Base-by-base conservation (phyloP, 306 rosid genomes). In the Cucumis sativus region DNA sequence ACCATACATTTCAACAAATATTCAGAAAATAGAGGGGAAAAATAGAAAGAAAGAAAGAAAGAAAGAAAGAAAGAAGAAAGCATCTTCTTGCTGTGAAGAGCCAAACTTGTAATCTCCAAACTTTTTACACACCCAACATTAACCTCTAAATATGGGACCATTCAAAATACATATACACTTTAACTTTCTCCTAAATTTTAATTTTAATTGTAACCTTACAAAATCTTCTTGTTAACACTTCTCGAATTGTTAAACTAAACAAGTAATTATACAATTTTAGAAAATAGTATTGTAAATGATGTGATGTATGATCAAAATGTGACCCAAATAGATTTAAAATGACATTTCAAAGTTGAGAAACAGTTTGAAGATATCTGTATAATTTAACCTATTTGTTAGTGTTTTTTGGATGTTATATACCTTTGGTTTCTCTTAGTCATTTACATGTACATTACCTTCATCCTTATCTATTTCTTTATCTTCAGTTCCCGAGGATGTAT, bases 381-480 rank as follows among this genome's bases (percentile, higher is more conserved):
- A 47, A 3, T 47, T 47, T 15, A 52, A 52, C 2, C 20, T 52
- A 15, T 16, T 16, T 1, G 2, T 66, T 18, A 66, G 18, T 66
- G 15, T 8, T 3, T n/a, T 37, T 15, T 67, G 45, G 10, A 39
- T 67, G 43, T 30, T 35, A 40, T 63, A 16, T 63, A 15, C 30
- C 6, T 40, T 68, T 68, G 2, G 5, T 41, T 11, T 10, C 30
- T 41, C 21, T 67, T 41, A 66, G 35, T n/a, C 55, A 68, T 43
- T 66, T 66, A 39, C 52, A 18, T 39, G 4, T 33, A 33, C 37
- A 33, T 33, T 65, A 69, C 21, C 57, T 25, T 43, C 52, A 43
- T 37, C 75, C 20, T 69, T 69, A 69, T 69, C 75, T 39, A 69
- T 70, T 70, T 70, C 40, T 47, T 47, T 69, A 69, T 69, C 75